phyloP scores from a whole-genome alignment of 768 basidiomycete species.

The Tricholoma saponaceum region DNA sequence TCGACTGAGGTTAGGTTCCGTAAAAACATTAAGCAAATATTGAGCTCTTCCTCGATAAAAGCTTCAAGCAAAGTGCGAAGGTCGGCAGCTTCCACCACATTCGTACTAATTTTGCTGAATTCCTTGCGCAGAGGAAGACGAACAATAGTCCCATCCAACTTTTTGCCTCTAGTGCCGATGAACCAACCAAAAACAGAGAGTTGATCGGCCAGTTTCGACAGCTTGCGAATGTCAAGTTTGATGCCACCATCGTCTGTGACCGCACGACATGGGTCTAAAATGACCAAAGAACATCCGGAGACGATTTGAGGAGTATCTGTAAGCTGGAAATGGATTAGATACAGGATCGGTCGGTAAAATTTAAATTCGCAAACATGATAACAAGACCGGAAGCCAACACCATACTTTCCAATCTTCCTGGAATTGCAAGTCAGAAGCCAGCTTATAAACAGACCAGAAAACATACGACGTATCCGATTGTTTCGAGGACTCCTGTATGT shows the following conservation, averaged over 20 bases:
- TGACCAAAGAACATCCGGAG: conserved; percentile 33
- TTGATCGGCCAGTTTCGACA: conserved; percentile 26
- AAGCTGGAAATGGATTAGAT: conserved; percentile 23
- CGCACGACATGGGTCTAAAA: conserved; percentile 38
- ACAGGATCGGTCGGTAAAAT: background rate
- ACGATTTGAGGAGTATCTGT: conserved; percentile 48
- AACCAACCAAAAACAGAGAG: conserved; percentile 25
- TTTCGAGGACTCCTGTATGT: background rate
- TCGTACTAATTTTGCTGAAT: conserved; percentile 30
- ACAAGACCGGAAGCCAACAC: conserved; percentile 44
- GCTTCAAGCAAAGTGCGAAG: conserved; percentile 34
- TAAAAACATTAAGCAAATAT: conserved; percentile 40
- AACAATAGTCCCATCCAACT: conserved; percentile 38
- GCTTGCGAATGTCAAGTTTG: conserved; percentile 23
- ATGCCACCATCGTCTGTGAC: conserved; percentile 27
- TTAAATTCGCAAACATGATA: conserved; percentile 37
- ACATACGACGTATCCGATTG: background rate
- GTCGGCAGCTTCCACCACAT: conserved; percentile 25
- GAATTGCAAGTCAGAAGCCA: background rate
- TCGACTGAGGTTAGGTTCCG: conserved; percentile 34
- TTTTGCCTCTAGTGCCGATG: background rate
- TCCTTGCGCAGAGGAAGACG: conserved; percentile 40
- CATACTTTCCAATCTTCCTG: conserved; percentile 53
- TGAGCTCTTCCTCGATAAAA: conserved; percentile 38
- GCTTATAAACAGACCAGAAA: background rate